Percentiles rank a stretch among this genome's conserved stretches.
These are phyloP conservation scores for Coniochaeta hoffmannii DNA, from an alignment of 2,329 filamentous ascomycete species.

Conservation along the genomic window DNA sequence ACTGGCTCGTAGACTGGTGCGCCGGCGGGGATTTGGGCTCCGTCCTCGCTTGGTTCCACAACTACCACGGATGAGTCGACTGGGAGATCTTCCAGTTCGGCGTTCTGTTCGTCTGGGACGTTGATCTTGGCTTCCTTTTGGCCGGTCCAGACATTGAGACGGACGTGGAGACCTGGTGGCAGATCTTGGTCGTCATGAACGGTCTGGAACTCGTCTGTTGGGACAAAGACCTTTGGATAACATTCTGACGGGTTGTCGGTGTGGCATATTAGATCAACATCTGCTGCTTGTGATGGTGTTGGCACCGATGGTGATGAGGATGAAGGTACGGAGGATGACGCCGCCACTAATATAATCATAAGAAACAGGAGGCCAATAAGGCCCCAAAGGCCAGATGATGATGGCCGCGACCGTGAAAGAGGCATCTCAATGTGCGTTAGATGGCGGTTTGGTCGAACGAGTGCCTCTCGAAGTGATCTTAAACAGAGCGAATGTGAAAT, in stretches of 20 bases:
- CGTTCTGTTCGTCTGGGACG: slow-evolving; percentile 43
- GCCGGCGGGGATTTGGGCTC: slow-evolving; percentile 32
- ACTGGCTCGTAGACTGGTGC: slow-evolving; percentile 50
- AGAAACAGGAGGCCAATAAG: slow-evolving; percentile 12
- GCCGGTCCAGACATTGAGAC: slow-evolving; percentile 57
- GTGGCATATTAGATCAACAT: slow-evolving; percentile 57
- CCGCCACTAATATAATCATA: slow-evolving; percentile 10
- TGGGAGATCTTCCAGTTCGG: slow-evolving; percentile 41
- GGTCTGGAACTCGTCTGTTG: slow-evolving; percentile 57
- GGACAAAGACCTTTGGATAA: slow-evolving; percentile 56
- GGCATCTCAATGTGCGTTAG: background rate
- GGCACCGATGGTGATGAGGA: slow-evolving; percentile 24
- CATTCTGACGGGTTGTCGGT: slow-evolving; percentile 52
- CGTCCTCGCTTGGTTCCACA: slow-evolving; percentile 34
- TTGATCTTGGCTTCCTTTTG: slow-evolving; percentile 60
- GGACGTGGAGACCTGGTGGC: slow-evolving; percentile 57
- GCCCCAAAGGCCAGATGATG: slow-evolving; percentile 11
- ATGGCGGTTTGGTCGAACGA: background rate
- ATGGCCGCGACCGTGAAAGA: background rate
- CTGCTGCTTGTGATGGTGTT: slow-evolving; percentile 26
- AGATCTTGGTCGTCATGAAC: slow-evolving; percentile 59
- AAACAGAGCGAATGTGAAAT: background rate
- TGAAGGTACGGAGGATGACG: slow-evolving; percentile 15
- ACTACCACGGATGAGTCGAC: slow-evolving; percentile 46
- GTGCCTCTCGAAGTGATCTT: background rate